Evolutionary conservation across 805 yeast genomes (phyloP).

Genomic region (Candida lessepsii): DNA sequence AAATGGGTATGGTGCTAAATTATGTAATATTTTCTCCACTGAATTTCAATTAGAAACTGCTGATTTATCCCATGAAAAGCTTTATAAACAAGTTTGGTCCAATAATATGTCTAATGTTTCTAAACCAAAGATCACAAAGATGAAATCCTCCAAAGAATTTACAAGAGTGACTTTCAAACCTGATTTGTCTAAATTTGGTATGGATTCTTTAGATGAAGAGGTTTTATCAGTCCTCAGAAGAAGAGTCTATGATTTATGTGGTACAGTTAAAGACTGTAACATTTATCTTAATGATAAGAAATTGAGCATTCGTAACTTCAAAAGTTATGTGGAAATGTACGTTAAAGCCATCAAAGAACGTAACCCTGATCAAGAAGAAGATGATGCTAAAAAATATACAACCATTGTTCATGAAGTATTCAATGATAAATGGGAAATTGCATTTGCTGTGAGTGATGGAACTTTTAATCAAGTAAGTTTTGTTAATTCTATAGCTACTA

Average conservation of each 20-base stretch:
- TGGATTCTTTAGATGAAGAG: slow-evolving; percentile 83
- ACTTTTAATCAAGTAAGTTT: slow-evolving; percentile 91
- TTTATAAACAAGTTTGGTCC: slow-evolving; percentile 82
- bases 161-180: slow-evolving; percentile 89
- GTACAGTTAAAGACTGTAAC: slow-evolving; percentile 80
- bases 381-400: slow-evolving; percentile 34
- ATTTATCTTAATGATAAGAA: slow-evolving; percentile 76
- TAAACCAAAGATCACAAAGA: slow-evolving; percentile 67
- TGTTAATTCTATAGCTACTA: slow-evolving; percentile 96
- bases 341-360: slow-evolving; percentile 68
- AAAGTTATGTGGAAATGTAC: slow-evolving; percentile 84
- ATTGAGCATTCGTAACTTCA: slow-evolving; percentile 71
- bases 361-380: slow-evolving; percentile 39
- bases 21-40: slow-evolving; percentile 93
- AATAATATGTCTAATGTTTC: slow-evolving; percentile 79
- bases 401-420: slow-evolving; percentile 73
- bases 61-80: slow-evolving; percentile 59
- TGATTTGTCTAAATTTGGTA: slow-evolving; percentile 77
- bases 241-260: slow-evolving; percentile 94
- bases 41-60: slow-evolving; percentile 87
- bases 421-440: slow-evolving; percentile 93
- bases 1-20: slow-evolving; percentile 96
- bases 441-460: slow-evolving; percentile 90
- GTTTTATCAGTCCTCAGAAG: slow-evolving; percentile 80
- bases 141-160: slow-evolving; percentile 65